Conservation (phyloP, 139 green algal species). For the Chlorella sp. region DNA sequence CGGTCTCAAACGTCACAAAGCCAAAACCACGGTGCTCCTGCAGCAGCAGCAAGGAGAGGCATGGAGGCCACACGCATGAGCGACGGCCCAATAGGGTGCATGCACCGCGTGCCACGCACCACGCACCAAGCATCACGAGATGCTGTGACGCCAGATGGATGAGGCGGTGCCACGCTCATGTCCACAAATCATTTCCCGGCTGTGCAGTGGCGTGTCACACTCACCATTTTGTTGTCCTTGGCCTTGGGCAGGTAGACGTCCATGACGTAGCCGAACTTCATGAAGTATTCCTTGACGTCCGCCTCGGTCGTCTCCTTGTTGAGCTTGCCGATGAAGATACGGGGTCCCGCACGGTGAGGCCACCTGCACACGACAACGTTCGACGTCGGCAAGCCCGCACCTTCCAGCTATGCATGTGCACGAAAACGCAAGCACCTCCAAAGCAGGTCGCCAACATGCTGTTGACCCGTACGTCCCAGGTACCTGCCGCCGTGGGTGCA, state of each 20-base stretch:
- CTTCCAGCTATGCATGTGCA: neutral
- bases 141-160: no score
- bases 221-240: conserved; percentile 56
- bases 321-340: conserved; percentile 89
- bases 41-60: neutral
- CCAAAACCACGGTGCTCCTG: conserved; percentile 82
- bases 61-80: conserved; percentile 10
- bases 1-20: conserved; percentile 90
- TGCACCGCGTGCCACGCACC: neutral
- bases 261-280: conserved; percentile 80
- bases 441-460: neutral
- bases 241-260: conserved; percentile 84
- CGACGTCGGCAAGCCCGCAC: neutral
- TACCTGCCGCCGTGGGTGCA: no score
- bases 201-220: neutral
- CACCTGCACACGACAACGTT: neutral
- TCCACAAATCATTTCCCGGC: neutral
- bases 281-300: conserved; percentile 83
- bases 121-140: neutral
- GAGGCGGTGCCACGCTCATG: no score
- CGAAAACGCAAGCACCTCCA: neutral
- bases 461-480: neutral
- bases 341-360: conserved; percentile 49
- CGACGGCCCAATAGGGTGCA: conserved; percentile 11
- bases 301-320: conserved; percentile 70